These are phyloP conservation scores for Solanum dulcamara DNA, from an alignment of 257 asterid species.

Conservation along the genomic window DNA sequence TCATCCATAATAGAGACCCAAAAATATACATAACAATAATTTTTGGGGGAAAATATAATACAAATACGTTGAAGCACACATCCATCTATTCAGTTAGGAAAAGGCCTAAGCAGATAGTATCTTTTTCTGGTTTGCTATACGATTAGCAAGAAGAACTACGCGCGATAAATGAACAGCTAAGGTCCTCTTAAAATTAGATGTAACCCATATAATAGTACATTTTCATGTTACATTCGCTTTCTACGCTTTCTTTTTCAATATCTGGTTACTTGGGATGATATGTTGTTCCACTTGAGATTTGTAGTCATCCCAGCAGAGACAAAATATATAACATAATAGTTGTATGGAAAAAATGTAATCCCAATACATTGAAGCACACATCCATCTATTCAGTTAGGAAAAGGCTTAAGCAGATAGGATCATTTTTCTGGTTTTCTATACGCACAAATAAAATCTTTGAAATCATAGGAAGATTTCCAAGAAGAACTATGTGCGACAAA, in stretches of 20 bases:
- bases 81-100: neutral
- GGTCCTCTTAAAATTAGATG: neutral
- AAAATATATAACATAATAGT: neutral
- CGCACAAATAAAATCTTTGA: neutral
- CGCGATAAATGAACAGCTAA: neutral
- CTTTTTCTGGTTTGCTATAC: neutral
- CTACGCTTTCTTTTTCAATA: neutral
- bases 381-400: neutral
- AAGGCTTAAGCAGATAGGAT: neutral
- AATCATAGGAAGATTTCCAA: neutral
- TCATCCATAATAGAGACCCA: neutral
- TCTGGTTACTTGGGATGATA: neutral
- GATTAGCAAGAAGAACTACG: neutral
- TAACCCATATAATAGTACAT: neutral
- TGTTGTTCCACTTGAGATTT: neutral
- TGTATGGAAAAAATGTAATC: neutral
- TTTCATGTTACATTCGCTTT: neutral
- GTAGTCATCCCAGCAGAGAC: neutral
- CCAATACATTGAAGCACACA: neutral
- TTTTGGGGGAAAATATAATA: neutral
- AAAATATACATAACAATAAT: neutral
- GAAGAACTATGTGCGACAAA: neutral
- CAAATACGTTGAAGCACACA: neutral
- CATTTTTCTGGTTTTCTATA: neutral
- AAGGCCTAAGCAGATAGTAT: neutral